Base-by-base conservation (phyloP, 2,329 filamentous ascomycete species). In the Lachnellula occidentalis region DNA sequence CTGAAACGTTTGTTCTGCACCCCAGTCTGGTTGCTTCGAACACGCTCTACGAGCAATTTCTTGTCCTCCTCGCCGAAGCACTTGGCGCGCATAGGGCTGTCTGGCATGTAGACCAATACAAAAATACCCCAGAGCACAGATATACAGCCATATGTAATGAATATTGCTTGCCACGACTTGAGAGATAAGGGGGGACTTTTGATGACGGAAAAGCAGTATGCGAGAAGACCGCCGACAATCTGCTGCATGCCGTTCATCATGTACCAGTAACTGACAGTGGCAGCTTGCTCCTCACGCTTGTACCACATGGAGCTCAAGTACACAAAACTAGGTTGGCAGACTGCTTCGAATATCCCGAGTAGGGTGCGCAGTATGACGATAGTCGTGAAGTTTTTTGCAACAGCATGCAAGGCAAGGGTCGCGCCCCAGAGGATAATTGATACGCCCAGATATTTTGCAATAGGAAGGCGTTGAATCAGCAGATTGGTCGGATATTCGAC, bases 231-330 rank as follows among this genome's bases (percentile, higher is more conserved):
- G 8, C 83, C 83, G 37, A 86, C 74, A 21, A 86, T 83, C 66
- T 83, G 86, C 65, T 89, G 86, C 1, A 76, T 78, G 2, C 86
- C 86, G 66, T 89, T 90, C 84, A 88, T 89, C 81, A 87, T 87
- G 68, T 87, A 87, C 66, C 65, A 68, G 53, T 64, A 88, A 51
- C 86, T 78, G 2, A 78, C 79, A 1, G 80, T 80, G 1, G 75
- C 73, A 2, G 82, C 82, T 70, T 88, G 85, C 66, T 89, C 85
- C 51, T 77, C 76, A 66, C 85, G 85, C 2, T 86, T 88, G 63
- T 88, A 89, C 85, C 86, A 89, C 71, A 87, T 83, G 4, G 75
- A 79, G 2, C 83, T 86, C 59, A 89, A 75, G 2, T 87, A 73
- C 0, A 83, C 79, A 61, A 88, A 88, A 0, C 83, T 80, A 0